Conservation (phyloP, 306 rosid species). For the Castanea mollissima region DNA sequence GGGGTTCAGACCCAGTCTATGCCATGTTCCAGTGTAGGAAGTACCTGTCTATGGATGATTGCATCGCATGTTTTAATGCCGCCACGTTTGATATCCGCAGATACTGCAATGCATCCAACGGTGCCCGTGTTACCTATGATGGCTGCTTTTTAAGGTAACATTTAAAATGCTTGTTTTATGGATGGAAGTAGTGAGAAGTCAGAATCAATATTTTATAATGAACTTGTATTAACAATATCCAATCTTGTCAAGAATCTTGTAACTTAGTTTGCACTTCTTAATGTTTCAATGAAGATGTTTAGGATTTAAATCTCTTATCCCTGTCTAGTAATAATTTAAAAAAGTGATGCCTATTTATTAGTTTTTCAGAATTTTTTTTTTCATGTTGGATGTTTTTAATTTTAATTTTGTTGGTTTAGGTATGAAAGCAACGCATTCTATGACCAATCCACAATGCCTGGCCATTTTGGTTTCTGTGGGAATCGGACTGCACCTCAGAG, state of each 20-base stretch:
- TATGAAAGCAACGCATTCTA: slow-evolving; percentile 38
- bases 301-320: too few relatives aligned
- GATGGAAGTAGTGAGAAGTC: too few relatives aligned
- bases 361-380: too few relatives aligned
- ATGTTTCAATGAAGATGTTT: too few relatives aligned
- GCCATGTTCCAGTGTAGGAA: slow-evolving; percentile 62
- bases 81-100: slow-evolving; percentile 51
- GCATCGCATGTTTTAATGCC: slow-evolving; percentile 38
- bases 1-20: slow-evolving; percentile 43
- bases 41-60: slow-evolving; percentile 48
- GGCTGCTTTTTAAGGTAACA: slow-evolving; percentile 74
- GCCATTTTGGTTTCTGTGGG: slow-evolving; percentile 30
- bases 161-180: too few relatives aligned
- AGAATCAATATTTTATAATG: too few relatives aligned
- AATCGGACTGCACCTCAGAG: slow-evolving; percentile 9
- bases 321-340: too few relatives aligned
- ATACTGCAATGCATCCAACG: slow-evolving; percentile 68
- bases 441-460: slow-evolving; percentile 31
- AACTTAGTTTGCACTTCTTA: too few relatives aligned
- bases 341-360: too few relatives aligned
- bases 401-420: slow-evolving; percentile 12
- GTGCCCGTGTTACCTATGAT: slow-evolving; percentile 69
- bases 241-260: too few relatives aligned
- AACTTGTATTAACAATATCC: too few relatives aligned
- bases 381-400: not conserved